Conservation (phyloP, 208 protist genomes). For the Wallacemonas sp. region DNA sequence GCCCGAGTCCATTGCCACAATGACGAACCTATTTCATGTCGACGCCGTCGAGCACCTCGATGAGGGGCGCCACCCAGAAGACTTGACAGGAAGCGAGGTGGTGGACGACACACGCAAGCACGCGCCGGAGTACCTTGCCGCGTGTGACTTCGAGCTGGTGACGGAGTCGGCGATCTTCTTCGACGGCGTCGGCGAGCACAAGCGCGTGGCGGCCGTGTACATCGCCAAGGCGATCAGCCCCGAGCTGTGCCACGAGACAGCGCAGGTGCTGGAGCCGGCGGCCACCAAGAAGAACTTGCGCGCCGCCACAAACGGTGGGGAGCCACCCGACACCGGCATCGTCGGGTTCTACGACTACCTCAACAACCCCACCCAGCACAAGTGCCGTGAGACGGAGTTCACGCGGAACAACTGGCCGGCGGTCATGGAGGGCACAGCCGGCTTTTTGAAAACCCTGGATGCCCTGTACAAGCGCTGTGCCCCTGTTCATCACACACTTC, state of each 20-base stretch:
- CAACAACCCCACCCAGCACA: constrained; percentile 71
- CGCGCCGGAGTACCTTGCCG: constrained; percentile 51
- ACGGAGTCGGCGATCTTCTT: constrained; percentile 52
- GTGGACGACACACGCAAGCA: constrained; percentile 49
- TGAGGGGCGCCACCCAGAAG: constrained; percentile 15
- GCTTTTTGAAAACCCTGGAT: constrained; percentile 59
- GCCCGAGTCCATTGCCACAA: background rate
- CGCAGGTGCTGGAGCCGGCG: constrained; percentile 53
- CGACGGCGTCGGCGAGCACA: constrained; percentile 45
- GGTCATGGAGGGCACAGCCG: constrained; percentile 42
- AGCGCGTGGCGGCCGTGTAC: constrained; percentile 70
- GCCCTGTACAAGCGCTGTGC: constrained; percentile 69
- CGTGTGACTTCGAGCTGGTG: constrained; percentile 68
- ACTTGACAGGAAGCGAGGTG: constrained; percentile 66
- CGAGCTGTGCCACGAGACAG: constrained; percentile 49
- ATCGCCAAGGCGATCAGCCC: constrained; percentile 47
- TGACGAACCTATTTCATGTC: background rate
- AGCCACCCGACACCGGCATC: constrained; percentile 86
- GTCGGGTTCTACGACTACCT: constrained; percentile 93
- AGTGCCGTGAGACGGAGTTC: constrained; percentile 88
- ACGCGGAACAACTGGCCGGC: constrained; percentile 62
- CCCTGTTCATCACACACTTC: constrained; percentile 72
- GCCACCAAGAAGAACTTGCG: constrained; percentile 81
- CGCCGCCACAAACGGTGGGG: constrained; percentile 73
- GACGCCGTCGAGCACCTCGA: constrained; percentile 1